Percentiles rank a stretch among this genome's conserved stretches.
Conservation (phyloP, 257 asterid genomes). For the Petunia secreta region DNA sequence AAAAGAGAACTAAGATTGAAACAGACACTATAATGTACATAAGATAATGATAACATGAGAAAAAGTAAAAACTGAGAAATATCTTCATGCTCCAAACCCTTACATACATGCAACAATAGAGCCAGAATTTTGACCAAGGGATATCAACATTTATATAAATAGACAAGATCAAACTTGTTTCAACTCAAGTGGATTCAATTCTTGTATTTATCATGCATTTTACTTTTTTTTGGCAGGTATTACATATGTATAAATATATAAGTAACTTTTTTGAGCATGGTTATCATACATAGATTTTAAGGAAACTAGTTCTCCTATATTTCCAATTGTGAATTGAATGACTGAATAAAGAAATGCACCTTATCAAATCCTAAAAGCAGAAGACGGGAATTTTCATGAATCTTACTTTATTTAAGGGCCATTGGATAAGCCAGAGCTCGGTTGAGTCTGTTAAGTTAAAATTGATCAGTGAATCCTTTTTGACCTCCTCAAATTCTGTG, state of each 20-base stretch:
- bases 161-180: too few species aligned
- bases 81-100: neutral
- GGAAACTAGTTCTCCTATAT: neutral
- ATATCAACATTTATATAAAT: too few species aligned
- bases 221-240: too few species aligned
- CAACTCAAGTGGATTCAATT: too few species aligned
- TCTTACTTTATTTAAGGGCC: constrained; percentile 63
- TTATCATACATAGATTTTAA: neutral
- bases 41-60: neutral
- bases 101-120: neutral
- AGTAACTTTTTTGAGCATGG: too few species aligned
- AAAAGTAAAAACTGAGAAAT: neutral
- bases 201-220: too few species aligned
- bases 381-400: neutral
- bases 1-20: neutral
- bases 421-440: constrained; percentile 78
- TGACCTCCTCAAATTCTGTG: constrained; percentile 53
- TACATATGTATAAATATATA: too few species aligned
- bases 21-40: neutral
- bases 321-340: neutral
- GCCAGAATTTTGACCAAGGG: too few species aligned
- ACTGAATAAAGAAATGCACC: neutral
- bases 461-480: constrained; percentile 56
- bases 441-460: constrained; percentile 51
- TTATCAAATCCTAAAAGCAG: neutral